These are phyloP conservation scores for Globisporangium emineosum DNA, from an alignment of 352 stramenopile genomes.

Conservation along the genomic window DNA sequence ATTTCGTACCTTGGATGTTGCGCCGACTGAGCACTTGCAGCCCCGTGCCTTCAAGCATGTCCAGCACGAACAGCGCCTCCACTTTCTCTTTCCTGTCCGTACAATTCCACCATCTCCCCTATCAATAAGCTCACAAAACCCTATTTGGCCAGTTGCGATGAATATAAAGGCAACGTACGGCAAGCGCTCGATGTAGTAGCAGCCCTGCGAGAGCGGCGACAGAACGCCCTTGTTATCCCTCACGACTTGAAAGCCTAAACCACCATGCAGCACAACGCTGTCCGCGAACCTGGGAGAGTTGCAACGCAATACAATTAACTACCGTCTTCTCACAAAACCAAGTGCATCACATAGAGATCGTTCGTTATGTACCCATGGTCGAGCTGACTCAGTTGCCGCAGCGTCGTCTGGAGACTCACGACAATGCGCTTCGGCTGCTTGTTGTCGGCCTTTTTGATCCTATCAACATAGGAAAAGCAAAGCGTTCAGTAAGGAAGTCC, in stretches of 20 bases:
- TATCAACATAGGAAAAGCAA: neutral
- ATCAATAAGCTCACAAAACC: neutral
- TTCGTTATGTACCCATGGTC: conserved; percentile 43
- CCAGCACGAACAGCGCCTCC: conserved; percentile 58
- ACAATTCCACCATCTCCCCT: neutral
- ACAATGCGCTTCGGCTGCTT: conserved; percentile 47
- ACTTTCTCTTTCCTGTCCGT: conserved; percentile 66
- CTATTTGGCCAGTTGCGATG: neutral
- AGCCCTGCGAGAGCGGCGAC: conserved; percentile 59
- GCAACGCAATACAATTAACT: neutral
- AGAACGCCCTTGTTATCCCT: conserved; percentile 42
- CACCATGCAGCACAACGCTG: conserved; percentile 62
- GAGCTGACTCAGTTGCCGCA: conserved; percentile 55
- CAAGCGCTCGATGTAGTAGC: conserved; percentile 77
- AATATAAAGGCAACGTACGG: conserved; percentile 25
- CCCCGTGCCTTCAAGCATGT: conserved; percentile 69
- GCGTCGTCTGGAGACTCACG: conserved; percentile 57
- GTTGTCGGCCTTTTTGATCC: conserved; percentile 22
- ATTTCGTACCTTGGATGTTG: conserved; percentile 58
- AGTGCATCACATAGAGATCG: neutral
- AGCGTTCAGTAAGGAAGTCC: neutral
- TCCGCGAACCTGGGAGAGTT: conserved; percentile 51
- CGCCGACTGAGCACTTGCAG: conserved; percentile 73
- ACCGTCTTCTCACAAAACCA: neutral
- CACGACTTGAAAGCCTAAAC: conserved; percentile 69